Evolutionary conservation across 208 protist species (phyloP).

Genomic region (Leishmania tropica): DNA sequence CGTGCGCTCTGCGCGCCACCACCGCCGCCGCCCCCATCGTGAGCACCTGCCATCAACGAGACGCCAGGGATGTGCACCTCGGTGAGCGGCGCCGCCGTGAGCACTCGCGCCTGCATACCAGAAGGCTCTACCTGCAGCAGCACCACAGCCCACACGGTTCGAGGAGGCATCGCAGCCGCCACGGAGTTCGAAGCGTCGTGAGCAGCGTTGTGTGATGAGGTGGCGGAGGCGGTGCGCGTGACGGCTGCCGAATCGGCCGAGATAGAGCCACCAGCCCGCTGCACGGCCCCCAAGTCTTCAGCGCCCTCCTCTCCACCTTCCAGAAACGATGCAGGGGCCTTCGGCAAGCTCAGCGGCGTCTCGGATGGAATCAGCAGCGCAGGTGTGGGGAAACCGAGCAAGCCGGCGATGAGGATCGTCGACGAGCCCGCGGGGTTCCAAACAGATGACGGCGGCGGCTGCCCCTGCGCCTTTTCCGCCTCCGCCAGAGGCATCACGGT

Average conservation of each 20-base stretch:
- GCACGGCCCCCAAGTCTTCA: background rate
- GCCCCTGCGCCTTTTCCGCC: slow-evolving; percentile 5
- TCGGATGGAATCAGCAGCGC: slow-evolving; percentile 3
- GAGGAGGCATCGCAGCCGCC: background rate
- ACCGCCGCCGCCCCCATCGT: background rate
- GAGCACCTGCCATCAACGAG: background rate
- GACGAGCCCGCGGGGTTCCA: slow-evolving; percentile 10
- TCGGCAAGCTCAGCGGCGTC: slow-evolving; percentile 4
- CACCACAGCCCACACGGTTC: slow-evolving; percentile 30
- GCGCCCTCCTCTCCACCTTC: slow-evolving; percentile 10
- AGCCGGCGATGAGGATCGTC: slow-evolving; percentile 43
- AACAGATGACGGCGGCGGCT: background rate
- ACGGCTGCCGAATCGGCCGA: background rate
- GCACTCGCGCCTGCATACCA: slow-evolving; percentile 31
- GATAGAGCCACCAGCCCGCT: background rate
- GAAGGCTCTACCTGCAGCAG: slow-evolving; percentile 31
- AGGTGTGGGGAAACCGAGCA: slow-evolving; percentile 29
- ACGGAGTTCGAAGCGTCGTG: background rate
- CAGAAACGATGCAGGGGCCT: slow-evolving; percentile 8
- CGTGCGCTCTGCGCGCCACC: background rate
- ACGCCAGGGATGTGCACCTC: slow-evolving; percentile 9
- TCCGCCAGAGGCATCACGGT: slow-evolving; percentile 27
- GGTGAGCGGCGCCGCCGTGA: slow-evolving; percentile 29
- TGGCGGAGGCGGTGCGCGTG: slow-evolving; percentile 9
- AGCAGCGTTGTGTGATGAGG: background rate